Base-by-base conservation (phyloP, 495 filamentous ascomycete genomes). In the Annulohypoxylon moriforme region DNA sequence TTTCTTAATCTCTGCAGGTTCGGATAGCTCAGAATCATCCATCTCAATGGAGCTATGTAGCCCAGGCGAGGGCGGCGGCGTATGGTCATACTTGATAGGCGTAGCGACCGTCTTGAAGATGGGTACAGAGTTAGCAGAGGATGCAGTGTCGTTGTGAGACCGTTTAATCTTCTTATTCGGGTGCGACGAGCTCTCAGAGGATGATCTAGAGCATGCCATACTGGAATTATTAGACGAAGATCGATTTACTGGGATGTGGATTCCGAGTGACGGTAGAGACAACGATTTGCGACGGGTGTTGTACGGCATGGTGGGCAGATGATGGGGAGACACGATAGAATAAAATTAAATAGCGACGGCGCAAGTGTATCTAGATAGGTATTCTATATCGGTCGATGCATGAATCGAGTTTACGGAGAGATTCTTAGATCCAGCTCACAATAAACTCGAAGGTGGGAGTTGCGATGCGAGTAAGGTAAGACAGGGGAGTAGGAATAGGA, bases 261-360 rank as follows among this genome's bases (percentile, higher is more conserved):
- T 97, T 77, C 96, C 96, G 71, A 98, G 87, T 65, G 93, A 94
- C 20, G 94, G 92, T 71, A 99, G 85, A 31, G 96, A 99, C 76
- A 99, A 82, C 77, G 94, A 97, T 84, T 98, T 99, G 81, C 96
- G 91, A 82, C 96, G 92, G 68, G 96, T 99, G 81, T 99, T 97
- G 87, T 98, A 98, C 69, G 94, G 93, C 94, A 97, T 97, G 74
- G 67, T 88, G 70, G 74, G 53, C 69, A 59, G 47, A 97, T 97
- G 73, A 68, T 88, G 70, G 73, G 53, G 67, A 56, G 42, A 47
- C 53, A 61, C 40, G 59, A 58, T 69, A 61, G 64, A 68, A 72
- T 52, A 60, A n/a, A 59, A 59, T 58, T 56, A 57, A 71, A 38
- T 62, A 53, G 62, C 46, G 42, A 68, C 46, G 38, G 69, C 58